Base-by-base conservation (phyloP, 75 land plant species). In the Chamaecyparis obtusa region DNA sequence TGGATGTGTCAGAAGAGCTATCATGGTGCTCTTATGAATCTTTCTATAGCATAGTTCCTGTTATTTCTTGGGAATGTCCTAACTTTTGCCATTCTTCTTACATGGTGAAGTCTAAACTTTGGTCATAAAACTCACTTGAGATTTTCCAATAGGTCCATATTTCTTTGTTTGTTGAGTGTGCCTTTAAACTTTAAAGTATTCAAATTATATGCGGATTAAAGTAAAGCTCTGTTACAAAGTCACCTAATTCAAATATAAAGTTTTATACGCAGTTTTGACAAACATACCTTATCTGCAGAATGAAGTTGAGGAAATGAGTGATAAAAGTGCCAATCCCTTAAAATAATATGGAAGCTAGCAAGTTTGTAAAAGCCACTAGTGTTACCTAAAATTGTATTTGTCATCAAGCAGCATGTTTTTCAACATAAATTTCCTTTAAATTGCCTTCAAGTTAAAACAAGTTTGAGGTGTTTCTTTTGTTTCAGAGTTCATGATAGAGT, bases 401-500 rank as follows among this genome's bases (percentile, higher is more conserved):
- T 19, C 44, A 78, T 78, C 41, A 78, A 16, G 35, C 82, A 16
- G 9, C 17, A 39, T 17, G 39, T 41, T 78, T 21, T 39, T 78
- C 24, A 14, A 21, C 35, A 5, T 36, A 77, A 57, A 24, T 14
- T 0, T 33, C 3, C 36, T 74, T 33, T 74, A 10, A 19, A 13
- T 30, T 44, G 27, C 16, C 83, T 81, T 11, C 46, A 81, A n/a
- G 46, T 27, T 30, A 43, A 27, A 44, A 81, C 32, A 81, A n/a
- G 27, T 44, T 46, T 81, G 83, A n/a, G 48, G n/a, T 21, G 37
- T 81, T 27, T 13, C 4, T 81, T 46, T 4, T 81, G 83, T 88
- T 81, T n/a, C 95, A 97, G 99, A 84, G 80, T 96, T 37, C 93
- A 95, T 91, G 95, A 95, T 33, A 92, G 88, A 83, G 30, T 93